phyloP scores from a whole-genome alignment of 1,284 basidiomycete species.

The Austroboletus niveus region DNA sequence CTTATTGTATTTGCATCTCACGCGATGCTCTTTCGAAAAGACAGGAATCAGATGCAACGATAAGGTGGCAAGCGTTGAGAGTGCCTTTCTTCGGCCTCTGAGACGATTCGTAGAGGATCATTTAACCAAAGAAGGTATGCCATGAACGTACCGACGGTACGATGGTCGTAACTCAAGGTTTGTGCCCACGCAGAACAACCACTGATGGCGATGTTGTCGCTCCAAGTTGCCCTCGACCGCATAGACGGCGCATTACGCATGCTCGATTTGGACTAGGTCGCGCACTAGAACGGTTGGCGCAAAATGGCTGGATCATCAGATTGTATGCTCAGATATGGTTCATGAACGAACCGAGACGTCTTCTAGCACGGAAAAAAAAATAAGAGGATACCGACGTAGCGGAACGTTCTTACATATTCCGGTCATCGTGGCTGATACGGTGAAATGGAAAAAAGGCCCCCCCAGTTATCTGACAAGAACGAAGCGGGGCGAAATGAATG shows the following conservation, averaged over 20 bases:
- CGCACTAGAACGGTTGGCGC: not conserved
- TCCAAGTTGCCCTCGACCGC: slow-evolving; percentile 27
- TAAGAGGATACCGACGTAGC: no score
- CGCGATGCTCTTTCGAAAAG: slow-evolving; percentile 6
- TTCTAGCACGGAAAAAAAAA: no score
- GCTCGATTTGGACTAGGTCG: slow-evolving; percentile 9
- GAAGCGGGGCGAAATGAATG: no score
- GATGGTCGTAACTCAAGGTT: slow-evolving; percentile 2
- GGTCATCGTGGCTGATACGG: no score
- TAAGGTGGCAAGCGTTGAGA: slow-evolving; percentile 21
- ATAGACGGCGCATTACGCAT: slow-evolving; percentile 23
- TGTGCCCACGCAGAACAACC: slow-evolving; percentile 19
- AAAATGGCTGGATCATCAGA: not conserved
- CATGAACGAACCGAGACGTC: no score
- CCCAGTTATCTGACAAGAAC: no score
- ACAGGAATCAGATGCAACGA: slow-evolving; percentile 21
- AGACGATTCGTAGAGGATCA: slow-evolving; percentile 22
- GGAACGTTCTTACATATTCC: no score
- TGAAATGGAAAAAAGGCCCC: no score
- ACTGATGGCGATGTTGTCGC: slow-evolving; percentile 25
- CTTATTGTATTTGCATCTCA: not conserved
- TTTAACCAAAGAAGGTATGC: slow-evolving; percentile 21
- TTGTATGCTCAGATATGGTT: no score
- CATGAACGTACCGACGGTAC: not conserved
- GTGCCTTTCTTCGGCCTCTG: slow-evolving; percentile 23